Evolutionary conservation across 2,329 filamentous ascomycete genomes (phyloP).

Genomic region (Macrophomina tecta): DNA sequence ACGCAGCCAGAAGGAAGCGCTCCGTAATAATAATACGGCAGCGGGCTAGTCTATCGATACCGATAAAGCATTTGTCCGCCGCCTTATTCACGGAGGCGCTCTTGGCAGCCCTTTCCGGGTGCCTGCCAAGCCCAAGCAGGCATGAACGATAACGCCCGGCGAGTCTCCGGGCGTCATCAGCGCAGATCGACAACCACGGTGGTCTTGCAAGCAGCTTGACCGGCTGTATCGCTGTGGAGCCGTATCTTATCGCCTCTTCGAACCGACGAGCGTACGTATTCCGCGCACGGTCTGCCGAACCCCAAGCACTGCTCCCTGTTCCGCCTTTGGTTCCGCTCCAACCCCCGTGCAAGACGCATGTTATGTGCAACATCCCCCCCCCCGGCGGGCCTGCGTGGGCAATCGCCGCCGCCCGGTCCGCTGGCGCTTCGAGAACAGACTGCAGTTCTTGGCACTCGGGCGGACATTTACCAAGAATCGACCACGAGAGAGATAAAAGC

Average conservation of each 20-base stretch:
- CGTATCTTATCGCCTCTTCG: conserved; percentile 14
- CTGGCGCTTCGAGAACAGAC: neutral
- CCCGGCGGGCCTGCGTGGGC: neutral
- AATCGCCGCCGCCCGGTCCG: neutral
- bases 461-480: neutral
- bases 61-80: conserved; percentile 23
- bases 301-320: neutral
- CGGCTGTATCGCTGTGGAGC: conserved; percentile 13
- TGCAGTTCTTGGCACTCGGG: neutral
- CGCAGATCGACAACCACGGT: neutral
- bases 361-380: neutral
- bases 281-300: neutral
- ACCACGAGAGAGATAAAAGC: neutral
- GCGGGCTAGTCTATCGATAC: neutral
- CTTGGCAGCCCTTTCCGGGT: conserved; percentile 6
- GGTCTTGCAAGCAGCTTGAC: neutral
- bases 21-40: conserved; percentile 5
- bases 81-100: conserved; percentile 18
- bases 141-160: conserved; percentile 3
- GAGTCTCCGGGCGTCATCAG: conserved; percentile 19
- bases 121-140: conserved; percentile 4
- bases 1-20: neutral
- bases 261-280: neutral
- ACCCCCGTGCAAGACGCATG: neutral
- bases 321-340: neutral